Evolutionary conservation across 1,284 basidiomycete genomes (phyloP).

Genomic region (Apiotrichum gamsii): DNA sequence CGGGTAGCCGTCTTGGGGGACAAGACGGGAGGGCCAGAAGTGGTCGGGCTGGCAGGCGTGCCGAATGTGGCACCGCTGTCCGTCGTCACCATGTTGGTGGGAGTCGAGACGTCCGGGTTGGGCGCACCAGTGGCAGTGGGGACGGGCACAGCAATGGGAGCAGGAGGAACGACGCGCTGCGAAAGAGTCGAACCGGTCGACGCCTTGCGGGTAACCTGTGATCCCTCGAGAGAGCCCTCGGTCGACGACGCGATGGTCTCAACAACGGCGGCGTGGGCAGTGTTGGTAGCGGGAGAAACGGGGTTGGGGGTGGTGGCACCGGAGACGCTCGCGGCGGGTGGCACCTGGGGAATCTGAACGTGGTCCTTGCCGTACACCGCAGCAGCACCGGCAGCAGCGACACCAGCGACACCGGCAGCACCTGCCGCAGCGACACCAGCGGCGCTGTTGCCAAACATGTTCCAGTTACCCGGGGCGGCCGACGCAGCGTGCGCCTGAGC

Average conservation of each 20-base stretch:
- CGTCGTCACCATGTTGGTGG: slow-evolving; percentile 1
- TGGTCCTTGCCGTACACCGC: neutral
- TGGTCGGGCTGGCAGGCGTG: neutral
- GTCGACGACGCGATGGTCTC: neutral
- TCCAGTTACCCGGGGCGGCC: neutral
- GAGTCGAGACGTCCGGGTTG: neutral
- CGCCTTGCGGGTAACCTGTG: too few relatives aligned
- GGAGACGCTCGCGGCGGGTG: too few relatives aligned
- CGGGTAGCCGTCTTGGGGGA: neutral
- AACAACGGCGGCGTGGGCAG: neutral
- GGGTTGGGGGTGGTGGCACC: too few relatives aligned
- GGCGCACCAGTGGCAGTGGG: too few relatives aligned
- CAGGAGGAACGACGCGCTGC: neutral
- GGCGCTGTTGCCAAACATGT: neutral
- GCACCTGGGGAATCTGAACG: too few relatives aligned
- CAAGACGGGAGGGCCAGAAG: neutral
- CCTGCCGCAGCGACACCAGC: neutral
- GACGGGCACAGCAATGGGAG: too few relatives aligned
- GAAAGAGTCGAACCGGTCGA: neutral
- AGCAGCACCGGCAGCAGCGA: neutral
- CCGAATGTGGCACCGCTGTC: neutral
- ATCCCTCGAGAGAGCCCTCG: too few relatives aligned
- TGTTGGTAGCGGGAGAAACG: neutral
- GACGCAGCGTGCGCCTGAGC: neutral
- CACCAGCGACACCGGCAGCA: slow-evolving; percentile 1